Percentiles rank a stretch among this genome's conserved stretches.
Conservation (phyloP, 1,139 yeast species). For the Pichia sp. region DNA sequence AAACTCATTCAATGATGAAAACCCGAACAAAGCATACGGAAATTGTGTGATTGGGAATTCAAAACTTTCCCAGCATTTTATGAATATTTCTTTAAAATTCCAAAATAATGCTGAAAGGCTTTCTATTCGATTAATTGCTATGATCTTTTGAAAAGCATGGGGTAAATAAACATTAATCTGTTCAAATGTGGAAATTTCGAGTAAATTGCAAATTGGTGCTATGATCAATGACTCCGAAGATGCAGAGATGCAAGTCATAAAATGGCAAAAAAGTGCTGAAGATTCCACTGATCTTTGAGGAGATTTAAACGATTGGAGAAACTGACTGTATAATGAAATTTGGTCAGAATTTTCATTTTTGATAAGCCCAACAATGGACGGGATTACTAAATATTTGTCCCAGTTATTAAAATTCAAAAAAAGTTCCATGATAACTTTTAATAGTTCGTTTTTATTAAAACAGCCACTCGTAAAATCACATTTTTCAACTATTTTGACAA, state of each 20-base stretch:
- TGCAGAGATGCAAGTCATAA: slow-evolving; percentile 29
- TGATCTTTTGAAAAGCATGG: slow-evolving; percentile 23
- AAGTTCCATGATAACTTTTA: not conserved
- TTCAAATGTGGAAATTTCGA: slow-evolving; percentile 32
- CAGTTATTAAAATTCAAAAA: slow-evolving; percentile 14
- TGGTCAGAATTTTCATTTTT: slow-evolving; percentile 15
- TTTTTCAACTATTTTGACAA: not conserved
- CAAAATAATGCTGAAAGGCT: slow-evolving; percentile 26
- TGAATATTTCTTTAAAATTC: slow-evolving; percentile 17
- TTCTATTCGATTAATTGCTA: slow-evolving; percentile 15
- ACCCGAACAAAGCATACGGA: slow-evolving; percentile 35
- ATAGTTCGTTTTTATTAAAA: not conserved
- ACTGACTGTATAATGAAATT: slow-evolving; percentile 26
- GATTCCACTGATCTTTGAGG: slow-evolving; percentile 34
- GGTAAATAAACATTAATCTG: slow-evolving; percentile 29
- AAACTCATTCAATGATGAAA: slow-evolving; percentile 25
- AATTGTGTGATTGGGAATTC: slow-evolving; percentile 28
- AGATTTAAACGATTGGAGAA: slow-evolving; percentile 27
- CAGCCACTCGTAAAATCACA: too few species aligned
- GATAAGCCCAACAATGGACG: slow-evolving; percentile 7
- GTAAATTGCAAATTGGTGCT: slow-evolving; percentile 33
- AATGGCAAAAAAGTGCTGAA: slow-evolving; percentile 32
- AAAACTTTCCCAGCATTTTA: slow-evolving; percentile 36
- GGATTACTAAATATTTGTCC: slow-evolving; percentile 10
- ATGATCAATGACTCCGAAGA: slow-evolving; percentile 26